phyloP scores from a whole-genome alignment of 306 rosid species.

The Lagenaria siceraria region DNA sequence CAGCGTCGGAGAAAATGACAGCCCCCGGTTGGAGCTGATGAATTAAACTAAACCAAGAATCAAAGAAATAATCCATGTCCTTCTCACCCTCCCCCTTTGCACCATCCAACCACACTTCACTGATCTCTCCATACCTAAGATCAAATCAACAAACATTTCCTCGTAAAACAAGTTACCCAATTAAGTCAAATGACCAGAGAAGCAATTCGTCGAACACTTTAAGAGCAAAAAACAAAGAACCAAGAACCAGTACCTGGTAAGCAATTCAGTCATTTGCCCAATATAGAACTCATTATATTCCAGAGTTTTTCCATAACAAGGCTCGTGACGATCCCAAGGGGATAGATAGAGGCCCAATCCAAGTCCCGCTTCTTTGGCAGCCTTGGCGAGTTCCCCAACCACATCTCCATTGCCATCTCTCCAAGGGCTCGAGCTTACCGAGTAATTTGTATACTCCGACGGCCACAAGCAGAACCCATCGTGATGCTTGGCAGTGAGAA shows the following conservation, averaged over 20 bases:
- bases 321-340: slow-evolving; percentile 95
- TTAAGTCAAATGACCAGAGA: neutral
- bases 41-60: slow-evolving; percentile 59
- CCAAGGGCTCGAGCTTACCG: slow-evolving; percentile 57
- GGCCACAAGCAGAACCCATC: slow-evolving; percentile 96
- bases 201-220: neutral
- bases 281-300: slow-evolving; percentile 58
- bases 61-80: slow-evolving; percentile 65
- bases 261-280: slow-evolving; percentile 84
- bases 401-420: slow-evolving; percentile 61
- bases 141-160: slow-evolving; percentile 4
- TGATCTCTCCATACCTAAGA: slow-evolving; percentile 61
- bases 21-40: slow-evolving; percentile 86
- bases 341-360: slow-evolving; percentile 73
- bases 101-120: slow-evolving; percentile 67
- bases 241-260: slow-evolving; percentile 42
- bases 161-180: neutral
- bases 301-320: slow-evolving; percentile 41
- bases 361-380: slow-evolving; percentile 53
- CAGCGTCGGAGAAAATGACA: slow-evolving; percentile 59
- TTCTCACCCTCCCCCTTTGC: slow-evolving; percentile 72
- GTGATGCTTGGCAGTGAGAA: slow-evolving; percentile 78
- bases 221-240: neutral
- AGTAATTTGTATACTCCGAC: slow-evolving; percentile 60
- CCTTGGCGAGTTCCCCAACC: slow-evolving; percentile 50